Conservation (phyloP, 202 grass and related monocot species). For the Setaria viridis region DNA sequence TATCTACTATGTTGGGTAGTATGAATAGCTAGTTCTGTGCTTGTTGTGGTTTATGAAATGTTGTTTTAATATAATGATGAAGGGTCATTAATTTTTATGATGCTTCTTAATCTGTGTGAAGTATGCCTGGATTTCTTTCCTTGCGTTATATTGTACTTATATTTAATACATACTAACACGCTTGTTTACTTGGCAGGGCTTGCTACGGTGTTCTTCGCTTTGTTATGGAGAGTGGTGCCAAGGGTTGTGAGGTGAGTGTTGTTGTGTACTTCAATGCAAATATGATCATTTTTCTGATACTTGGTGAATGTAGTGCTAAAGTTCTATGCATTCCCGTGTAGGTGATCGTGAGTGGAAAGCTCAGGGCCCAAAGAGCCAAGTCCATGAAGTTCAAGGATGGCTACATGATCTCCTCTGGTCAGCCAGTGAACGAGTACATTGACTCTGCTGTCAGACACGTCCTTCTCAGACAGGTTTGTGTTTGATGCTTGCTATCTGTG, state of each 20-base stretch:
- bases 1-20: too few relatives aligned
- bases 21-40: neutral
- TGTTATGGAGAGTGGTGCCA: constrained; percentile 97
- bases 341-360: constrained; percentile 95
- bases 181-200: constrained; percentile 55
- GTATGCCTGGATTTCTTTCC: neutral
- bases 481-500: neutral
- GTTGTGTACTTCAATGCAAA: neutral
- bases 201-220: constrained; percentile 98
- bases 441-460: constrained; percentile 91
- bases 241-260: constrained; percentile 80
- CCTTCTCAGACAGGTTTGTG: constrained; percentile 85
- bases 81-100: neutral
- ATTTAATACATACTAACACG: neutral
- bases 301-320: neutral
- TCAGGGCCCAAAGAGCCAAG: constrained; percentile 95
- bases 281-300: neutral
- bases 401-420: constrained; percentile 95
- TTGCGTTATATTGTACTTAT: neutral
- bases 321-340: neutral
- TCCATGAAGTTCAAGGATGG: constrained; percentile 98
- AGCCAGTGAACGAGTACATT: constrained; percentile 95
- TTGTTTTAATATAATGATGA: neutral
- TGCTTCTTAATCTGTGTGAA: neutral
- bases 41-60: neutral